Base-by-base conservation (phyloP, 768 basidiomycete genomes). In the Lepiota venenata region DNA sequence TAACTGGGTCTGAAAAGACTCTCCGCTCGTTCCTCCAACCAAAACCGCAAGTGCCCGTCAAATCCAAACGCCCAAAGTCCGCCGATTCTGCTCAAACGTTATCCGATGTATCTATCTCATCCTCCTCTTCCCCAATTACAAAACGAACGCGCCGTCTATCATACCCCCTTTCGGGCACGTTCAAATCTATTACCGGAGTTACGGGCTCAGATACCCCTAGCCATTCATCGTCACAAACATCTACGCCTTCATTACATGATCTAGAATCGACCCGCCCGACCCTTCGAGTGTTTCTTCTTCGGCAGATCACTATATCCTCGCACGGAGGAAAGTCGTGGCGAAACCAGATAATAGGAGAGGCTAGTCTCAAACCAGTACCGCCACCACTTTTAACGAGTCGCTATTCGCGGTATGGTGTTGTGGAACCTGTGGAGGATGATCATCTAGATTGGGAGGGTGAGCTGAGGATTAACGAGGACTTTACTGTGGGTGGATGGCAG, bases 401-500 rank as follows among this genome's bases (percentile, higher is more conserved):
- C 59, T 55, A 40, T 5, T 64, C 61, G 38, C 36, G 54, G 40
- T 56, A 58, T 27, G 55, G 57, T 29, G 52, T 57, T 52, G 59
- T 61, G 9, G 67, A 64, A 41, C 59, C 61, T 20, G 67, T 72
- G 45, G 73, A 73, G 27, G 68, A 74, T 43, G 73, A 73, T 32
- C 69, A 76, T 57, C 66, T 87, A 2, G 84, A 87, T 58, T 88
- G 84, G 78, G 81, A 81, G 56, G 86, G 85, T 11, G 75, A 79
- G 52, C 56, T 85, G 12, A 62, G 61, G 25, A 68, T 72, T 41
- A 59, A 64, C 11, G 61, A 69, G n/a, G 68, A 75, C 39, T 64
- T 76, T 40, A 66, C 63, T 0, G 69, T 71, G 40, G 77, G 78
- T 22, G 69, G 78, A 8, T 87, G 87, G 66, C 61, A 51, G 27